Evolutionary conservation across 2,329 filamentous ascomycete genomes (phyloP).

Genomic region (Davidsoniella eucalypti): DNA sequence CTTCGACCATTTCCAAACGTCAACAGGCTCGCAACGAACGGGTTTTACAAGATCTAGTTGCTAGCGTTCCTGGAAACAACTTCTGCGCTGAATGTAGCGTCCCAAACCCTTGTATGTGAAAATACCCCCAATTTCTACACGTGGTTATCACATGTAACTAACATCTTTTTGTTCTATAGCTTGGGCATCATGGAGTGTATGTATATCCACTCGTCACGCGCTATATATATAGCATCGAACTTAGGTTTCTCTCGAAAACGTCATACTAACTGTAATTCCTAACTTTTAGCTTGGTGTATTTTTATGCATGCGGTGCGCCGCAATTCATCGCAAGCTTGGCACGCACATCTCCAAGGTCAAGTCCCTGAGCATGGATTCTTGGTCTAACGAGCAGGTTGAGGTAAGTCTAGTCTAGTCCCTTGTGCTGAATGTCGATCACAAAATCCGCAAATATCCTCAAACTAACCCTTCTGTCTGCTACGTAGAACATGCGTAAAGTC

Average conservation of each 20-base stretch:
- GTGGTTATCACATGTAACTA: constrained; percentile 16
- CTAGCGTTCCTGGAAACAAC: constrained; percentile 71
- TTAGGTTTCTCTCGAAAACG: background rate
- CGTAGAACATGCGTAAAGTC: constrained; percentile 80
- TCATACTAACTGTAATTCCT: background rate
- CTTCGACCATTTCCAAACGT: constrained; percentile 43
- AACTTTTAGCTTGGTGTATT: constrained; percentile 67
- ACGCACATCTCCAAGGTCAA: constrained; percentile 99
- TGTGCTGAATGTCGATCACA: background rate
- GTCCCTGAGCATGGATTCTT: constrained; percentile 95
- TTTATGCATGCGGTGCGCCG: constrained; percentile 91
- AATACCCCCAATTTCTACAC: background rate
- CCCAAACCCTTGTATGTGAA: constrained; percentile 66
- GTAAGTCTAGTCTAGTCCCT: constrained; percentile 32
- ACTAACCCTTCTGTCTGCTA: background rate
- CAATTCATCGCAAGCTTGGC: constrained; percentile 87
- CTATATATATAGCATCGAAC: too few relatives aligned
- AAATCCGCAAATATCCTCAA: background rate
- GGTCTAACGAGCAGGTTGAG: constrained; percentile 91
- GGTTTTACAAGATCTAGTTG: constrained; percentile 74
- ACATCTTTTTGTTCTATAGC: constrained; percentile 30
- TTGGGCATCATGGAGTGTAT: constrained; percentile 94
- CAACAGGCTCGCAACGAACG: constrained; percentile 97
- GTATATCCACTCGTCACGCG: constrained; percentile 20
- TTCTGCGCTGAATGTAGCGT: constrained; percentile 85